Evolutionary conservation across 73 alveolate species (phyloP).

Genomic region (Tetrahymena thermophila): DNA sequence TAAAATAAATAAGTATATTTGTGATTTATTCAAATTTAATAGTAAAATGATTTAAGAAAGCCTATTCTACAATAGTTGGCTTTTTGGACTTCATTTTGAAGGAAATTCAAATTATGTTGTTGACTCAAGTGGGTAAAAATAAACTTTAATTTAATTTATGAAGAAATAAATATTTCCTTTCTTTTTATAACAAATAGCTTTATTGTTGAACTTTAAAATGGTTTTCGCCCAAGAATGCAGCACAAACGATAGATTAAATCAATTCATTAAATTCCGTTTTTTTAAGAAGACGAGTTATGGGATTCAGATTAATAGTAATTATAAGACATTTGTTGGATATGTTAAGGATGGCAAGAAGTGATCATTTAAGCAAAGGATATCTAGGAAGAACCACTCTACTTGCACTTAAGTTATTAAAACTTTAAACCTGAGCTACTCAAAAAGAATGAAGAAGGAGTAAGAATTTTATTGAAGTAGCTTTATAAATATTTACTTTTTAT

Average conservation of each 20-base stretch:
- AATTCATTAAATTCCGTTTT: not conserved
- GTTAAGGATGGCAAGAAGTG: conserved; percentile 41
- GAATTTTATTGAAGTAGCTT: not conserved
- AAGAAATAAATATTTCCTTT: not conserved
- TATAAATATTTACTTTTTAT: conserved; percentile 10
- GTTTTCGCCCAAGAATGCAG: not conserved
- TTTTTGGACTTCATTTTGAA: conserved; percentile 37
- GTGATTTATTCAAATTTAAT: not conserved
- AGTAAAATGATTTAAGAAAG: conserved; percentile 5
- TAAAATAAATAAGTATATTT: not conserved
- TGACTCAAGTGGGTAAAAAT: not conserved
- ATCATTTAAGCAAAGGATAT: conserved; percentile 16
- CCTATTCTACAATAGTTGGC: not conserved
- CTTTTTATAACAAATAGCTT: not conserved
- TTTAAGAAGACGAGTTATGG: not conserved
- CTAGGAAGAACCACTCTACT: conserved; percentile 22
- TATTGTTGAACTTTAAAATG: not conserved
- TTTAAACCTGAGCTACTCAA: conserved; percentile 24
- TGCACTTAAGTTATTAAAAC: conserved; percentile 10
- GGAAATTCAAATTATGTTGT: conserved; percentile 22
- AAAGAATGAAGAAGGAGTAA: conserved; percentile 15
- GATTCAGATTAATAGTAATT: not conserved
- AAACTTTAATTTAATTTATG: conserved; percentile 4
- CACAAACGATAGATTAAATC: conserved; percentile 1
- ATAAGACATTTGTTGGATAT: conserved; percentile 34